phyloP scores from a whole-genome alignment of 2,329 filamentous ascomycete genomes.

The Nectriaceae sp. region DNA sequence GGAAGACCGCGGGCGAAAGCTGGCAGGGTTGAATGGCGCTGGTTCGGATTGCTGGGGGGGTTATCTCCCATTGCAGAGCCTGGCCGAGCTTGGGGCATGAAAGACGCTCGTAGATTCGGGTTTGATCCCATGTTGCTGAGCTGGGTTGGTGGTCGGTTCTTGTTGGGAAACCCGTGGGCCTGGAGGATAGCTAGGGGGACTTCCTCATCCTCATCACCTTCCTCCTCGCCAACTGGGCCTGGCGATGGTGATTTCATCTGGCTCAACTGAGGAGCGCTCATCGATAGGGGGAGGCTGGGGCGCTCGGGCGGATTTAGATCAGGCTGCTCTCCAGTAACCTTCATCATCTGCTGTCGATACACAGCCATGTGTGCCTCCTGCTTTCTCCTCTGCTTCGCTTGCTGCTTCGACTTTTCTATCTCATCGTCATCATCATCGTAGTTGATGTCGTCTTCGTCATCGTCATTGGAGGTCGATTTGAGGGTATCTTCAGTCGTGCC shows the following conservation, averaged over 20 bases:
- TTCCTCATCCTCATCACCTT: constrained; percentile 89
- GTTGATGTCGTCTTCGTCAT: constrained; percentile 65
- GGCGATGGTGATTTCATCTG: constrained; percentile 38
- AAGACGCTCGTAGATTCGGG: constrained; percentile 66
- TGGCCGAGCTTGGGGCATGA: constrained; percentile 48
- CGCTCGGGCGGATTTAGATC: constrained; percentile 44
- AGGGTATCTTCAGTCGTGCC: constrained; percentile 42
- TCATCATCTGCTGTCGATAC: constrained; percentile 96
- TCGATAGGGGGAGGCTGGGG: constrained; percentile 57
- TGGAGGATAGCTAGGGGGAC: constrained; percentile 83
- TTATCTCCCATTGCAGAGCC: constrained; percentile 60
- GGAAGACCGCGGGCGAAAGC: constrained; percentile 83
- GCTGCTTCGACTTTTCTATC: constrained; percentile 69
- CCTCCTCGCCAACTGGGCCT: constrained; percentile 55
- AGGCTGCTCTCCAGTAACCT: constrained; percentile 74
- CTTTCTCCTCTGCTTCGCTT: constrained; percentile 77
- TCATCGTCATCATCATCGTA: constrained; percentile 81
- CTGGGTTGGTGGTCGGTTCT: constrained; percentile 71
- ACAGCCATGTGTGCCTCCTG: constrained; percentile 89
- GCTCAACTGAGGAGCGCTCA: constrained; percentile 63
- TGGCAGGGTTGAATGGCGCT: constrained; percentile 58
- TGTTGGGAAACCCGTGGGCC: constrained; percentile 84
- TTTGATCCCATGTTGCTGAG: constrained; percentile 67
- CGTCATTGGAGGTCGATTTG: constrained; percentile 52
- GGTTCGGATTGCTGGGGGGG: constrained; percentile 26